phyloP scores from a whole-genome alignment of 257 asterid species.

The Solanum tarapatanum region DNA sequence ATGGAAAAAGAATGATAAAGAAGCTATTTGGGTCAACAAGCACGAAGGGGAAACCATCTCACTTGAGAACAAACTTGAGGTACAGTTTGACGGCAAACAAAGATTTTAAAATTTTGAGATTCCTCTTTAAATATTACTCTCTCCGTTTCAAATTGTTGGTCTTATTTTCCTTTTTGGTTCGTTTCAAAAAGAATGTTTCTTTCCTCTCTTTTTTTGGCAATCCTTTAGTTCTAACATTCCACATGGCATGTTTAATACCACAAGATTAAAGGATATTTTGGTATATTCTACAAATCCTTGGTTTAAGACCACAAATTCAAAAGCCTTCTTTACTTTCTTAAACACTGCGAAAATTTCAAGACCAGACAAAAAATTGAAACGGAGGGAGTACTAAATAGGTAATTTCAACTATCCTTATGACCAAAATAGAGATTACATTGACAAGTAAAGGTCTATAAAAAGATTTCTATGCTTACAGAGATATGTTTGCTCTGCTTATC shows the following conservation, averaged over 20 bases:
- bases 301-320: background rate
- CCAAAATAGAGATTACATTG: background rate
- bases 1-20: background rate
- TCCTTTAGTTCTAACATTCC: background rate
- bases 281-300: background rate
- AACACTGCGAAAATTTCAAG: background rate
- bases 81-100: background rate
- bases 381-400: background rate
- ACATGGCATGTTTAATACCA: background rate
- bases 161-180: background rate
- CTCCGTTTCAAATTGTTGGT: background rate
- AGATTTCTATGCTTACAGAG: slow-evolving; percentile 44
- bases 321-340: background rate
- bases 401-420: background rate
- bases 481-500: slow-evolving; percentile 98
- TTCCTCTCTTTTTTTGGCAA: background rate
- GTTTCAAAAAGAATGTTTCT: background rate
- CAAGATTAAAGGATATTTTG: background rate
- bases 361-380: background rate
- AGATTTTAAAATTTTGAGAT: background rate
- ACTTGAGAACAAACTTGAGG: background rate
- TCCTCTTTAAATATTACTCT: background rate
- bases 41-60: background rate
- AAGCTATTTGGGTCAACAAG: background rate
- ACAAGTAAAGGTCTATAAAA: background rate